phyloP scores from a whole-genome alignment of 2,329 filamentous ascomycete genomes.

The Arthrinium phaeospermum region DNA sequence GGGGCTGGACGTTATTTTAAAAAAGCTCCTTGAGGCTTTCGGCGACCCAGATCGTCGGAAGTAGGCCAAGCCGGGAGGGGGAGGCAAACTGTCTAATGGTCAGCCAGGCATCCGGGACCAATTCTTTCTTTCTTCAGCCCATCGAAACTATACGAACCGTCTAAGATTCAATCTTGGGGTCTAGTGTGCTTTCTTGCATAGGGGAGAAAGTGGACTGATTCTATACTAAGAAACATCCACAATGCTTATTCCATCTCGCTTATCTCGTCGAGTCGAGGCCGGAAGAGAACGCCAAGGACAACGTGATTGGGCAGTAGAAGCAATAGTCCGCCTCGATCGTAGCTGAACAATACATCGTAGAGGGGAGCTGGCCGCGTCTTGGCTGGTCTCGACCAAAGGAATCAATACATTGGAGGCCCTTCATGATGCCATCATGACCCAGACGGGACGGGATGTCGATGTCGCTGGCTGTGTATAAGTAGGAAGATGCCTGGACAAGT shows the following conservation, averaged over 20 bases:
- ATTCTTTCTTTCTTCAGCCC: neutral
- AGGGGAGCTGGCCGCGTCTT: neutral
- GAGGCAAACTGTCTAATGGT: too few species aligned
- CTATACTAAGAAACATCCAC: neutral
- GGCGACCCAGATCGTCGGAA: neutral
- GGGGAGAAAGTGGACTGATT: neutral
- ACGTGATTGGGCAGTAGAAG: neutral
- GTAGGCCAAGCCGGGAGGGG: neutral
- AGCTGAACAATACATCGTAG: neutral
- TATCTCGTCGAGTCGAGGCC: neutral
- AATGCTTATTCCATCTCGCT: neutral
- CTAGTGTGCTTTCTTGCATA: neutral
- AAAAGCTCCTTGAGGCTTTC: neutral
- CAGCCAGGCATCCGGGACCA: neutral
- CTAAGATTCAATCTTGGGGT: neutral
- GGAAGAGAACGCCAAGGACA: neutral
- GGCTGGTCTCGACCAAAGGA: neutral
- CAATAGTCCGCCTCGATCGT: neutral
- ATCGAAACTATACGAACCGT: neutral
- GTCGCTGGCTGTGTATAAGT: slow-evolving; percentile 3
- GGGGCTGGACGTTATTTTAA: neutral
- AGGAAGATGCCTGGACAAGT: neutral
- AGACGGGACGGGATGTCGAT: neutral
- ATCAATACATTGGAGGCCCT: neutral
- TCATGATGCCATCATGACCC: neutral